These are phyloP conservation scores for Candida caryicola DNA, from an alignment of 805 yeast species.

Conservation along the genomic window DNA sequence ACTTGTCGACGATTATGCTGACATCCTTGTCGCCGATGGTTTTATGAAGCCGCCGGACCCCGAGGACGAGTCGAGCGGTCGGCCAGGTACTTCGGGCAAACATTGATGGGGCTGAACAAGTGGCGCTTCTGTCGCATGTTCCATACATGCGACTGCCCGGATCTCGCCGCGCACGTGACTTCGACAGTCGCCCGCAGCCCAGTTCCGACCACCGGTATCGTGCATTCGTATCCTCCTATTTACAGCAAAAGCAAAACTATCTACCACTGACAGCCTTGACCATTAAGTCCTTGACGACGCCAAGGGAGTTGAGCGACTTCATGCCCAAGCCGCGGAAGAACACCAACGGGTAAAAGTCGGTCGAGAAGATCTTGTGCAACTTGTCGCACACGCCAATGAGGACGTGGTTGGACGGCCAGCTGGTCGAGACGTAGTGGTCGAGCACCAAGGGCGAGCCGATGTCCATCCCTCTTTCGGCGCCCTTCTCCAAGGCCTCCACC, in stretches of 20 bases:
- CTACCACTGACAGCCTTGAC: slow-evolving; percentile 44
- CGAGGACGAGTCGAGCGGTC: no score
- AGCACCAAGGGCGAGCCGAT: slow-evolving; percentile 78
- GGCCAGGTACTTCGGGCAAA: no score
- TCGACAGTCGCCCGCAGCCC: no score
- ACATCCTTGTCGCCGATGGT: no score
- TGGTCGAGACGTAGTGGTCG: slow-evolving; percentile 83
- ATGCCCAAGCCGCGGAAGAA: slow-evolving; percentile 74
- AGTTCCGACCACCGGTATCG: background rate
- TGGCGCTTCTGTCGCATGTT: no score
- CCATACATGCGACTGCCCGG: no score
- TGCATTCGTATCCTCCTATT: background rate
- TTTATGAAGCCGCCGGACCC: no score
- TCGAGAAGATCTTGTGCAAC: slow-evolving; percentile 80
- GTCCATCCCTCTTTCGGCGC: slow-evolving; percentile 77
- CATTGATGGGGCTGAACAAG: no score
- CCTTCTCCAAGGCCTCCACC: slow-evolving; percentile 64
- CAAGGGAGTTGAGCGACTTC: slow-evolving; percentile 59
- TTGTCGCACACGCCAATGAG: slow-evolving; percentile 88
- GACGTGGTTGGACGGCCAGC: slow-evolving; percentile 76
- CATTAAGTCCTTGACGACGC: slow-evolving; percentile 66
- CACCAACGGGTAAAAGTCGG: slow-evolving; percentile 72
- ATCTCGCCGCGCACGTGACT: no score
- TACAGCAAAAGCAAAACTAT: slow-evolving; percentile 5
- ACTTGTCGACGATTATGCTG: slow-evolving; percentile 29